Evolutionary conservation across 495 filamentous ascomycete species (phyloP), one percentile per base, ranked within the genome.

Genomic region (Daldinia caldariorum): DNA sequence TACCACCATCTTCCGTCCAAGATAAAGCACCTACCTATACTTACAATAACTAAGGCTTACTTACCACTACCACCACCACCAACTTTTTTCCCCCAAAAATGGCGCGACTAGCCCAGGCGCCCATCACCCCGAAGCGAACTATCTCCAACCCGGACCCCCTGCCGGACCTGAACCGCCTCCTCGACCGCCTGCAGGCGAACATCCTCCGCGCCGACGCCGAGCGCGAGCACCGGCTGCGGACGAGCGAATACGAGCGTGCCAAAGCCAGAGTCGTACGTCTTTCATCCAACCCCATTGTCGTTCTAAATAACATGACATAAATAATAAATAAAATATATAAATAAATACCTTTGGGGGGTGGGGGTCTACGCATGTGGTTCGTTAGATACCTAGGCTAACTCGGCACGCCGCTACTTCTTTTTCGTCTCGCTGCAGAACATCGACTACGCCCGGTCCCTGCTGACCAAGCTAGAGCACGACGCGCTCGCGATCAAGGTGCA

Each of bases 391-490:
- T n/a, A 34, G 13, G 31, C 59, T 67, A 58, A 67, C 61, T 18
- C 58, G 43, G 31, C n/a, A 55, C 10, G 51, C 38, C 31, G 22
- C 37, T 41, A 1, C 9, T 22, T 20, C 50, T 35, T n/a, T n/a
- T n/a, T n/a, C n/a, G n/a, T n/a, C n/a, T n/a, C n/a, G 6, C 9
- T 35, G 6, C 57, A 94, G 89, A 97, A 95, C 74, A 80, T 97
- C 69, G 90, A 91, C 76, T 89, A 93, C 75, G 94, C 94, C 8
- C 89, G 89, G 55, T 85, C 86, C 1, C 86, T 93, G 53, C 90
- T 97, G 47, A 84, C 90, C 34, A 86, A 85, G 59, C 86, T 97
- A 22, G 93, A 97, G 75, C 91, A 92, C 64, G 88, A 90, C 47
- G 86, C 89, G 34, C 80, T 87, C 5, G 74, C 81, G 47, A 78